Evolutionary conservation across 1,284 basidiomycete genomes (phyloP).

Genomic region (Anthracocystis walkeri): DNA sequence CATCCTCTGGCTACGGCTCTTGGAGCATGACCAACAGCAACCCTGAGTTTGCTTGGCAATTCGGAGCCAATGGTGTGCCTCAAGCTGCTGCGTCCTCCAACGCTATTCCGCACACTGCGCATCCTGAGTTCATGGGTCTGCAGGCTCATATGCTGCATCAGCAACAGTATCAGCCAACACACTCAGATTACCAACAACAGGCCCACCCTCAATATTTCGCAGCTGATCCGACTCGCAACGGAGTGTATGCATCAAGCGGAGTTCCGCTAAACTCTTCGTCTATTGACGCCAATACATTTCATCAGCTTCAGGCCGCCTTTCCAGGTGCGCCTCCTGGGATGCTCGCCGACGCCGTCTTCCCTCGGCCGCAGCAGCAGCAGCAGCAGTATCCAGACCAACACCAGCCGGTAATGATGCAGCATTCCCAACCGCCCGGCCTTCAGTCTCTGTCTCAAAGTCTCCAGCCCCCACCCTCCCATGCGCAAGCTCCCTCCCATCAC

Average conservation of each 20-base stretch:
- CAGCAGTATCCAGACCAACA: background rate
- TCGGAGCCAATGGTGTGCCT: constrained; percentile 12
- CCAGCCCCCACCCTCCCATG: background rate
- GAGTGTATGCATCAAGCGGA: background rate
- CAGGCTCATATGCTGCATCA: constrained; percentile 10
- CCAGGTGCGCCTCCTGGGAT: constrained; percentile 10
- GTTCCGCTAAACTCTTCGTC: constrained; percentile 1
- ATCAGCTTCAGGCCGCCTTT: constrained; percentile 7
- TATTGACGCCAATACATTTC: constrained; percentile 13
- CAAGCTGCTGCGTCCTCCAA: constrained; percentile 4
- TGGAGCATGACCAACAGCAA: constrained; percentile 25
- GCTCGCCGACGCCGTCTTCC: constrained; percentile 16
- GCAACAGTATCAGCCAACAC: constrained; percentile 3
- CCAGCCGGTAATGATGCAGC: background rate
- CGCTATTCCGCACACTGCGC: background rate
- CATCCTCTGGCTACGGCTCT: constrained; percentile 18
- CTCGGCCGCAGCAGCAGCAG: background rate
- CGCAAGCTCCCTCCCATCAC: background rate
- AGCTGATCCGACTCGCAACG: background rate
- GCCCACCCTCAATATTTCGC: background rate
- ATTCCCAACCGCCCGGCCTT: background rate
- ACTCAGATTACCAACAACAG: background rate
- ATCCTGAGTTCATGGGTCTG: constrained; percentile 1
- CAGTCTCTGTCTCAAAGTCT: background rate
- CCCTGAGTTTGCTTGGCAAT: constrained; percentile 19